phyloP scores from a whole-genome alignment of 345 rosid genomes.

The Syzygium jambos region DNA sequence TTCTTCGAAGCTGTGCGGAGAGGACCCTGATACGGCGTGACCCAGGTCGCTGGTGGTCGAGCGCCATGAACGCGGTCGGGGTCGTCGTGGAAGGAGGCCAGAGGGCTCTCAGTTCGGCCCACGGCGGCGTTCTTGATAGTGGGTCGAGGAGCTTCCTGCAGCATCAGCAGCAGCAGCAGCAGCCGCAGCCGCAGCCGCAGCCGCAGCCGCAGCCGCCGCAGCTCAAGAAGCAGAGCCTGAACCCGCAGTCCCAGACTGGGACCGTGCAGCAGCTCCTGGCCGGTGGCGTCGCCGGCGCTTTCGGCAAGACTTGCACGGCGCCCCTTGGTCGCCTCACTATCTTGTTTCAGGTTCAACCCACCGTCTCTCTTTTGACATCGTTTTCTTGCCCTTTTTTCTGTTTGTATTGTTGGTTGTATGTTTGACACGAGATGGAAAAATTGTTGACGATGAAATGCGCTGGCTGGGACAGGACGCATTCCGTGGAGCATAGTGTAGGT shows the following conservation, averaged over 20 bases:
- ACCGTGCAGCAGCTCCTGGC: slow-evolving; percentile 59
- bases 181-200: slow-evolving; percentile 20
- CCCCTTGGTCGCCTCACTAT: slow-evolving; percentile 97
- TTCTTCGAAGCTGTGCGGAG: background rate
- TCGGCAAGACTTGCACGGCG: slow-evolving; percentile 96
- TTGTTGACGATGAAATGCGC: background rate
- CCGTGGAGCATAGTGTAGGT: background rate
- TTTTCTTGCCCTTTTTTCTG: background rate
- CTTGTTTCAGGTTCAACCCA: slow-evolving; percentile 62
- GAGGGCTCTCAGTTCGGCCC: slow-evolving; percentile 29
- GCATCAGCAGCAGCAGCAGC: slow-evolving; percentile 10
- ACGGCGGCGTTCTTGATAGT: slow-evolving; percentile 43
- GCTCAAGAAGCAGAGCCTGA: slow-evolving; percentile 1
- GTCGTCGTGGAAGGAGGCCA: slow-evolving; percentile 70
- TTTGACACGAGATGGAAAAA: background rate
- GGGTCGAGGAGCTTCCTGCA: slow-evolving; percentile 50
- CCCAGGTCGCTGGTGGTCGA: background rate
- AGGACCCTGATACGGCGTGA: background rate
- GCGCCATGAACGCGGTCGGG: slow-evolving; percentile 50
- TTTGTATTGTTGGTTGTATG: background rate
- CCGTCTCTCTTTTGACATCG: background rate
- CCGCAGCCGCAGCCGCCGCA: background rate
- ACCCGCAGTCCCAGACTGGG: slow-evolving; percentile 19
- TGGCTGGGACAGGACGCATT: background rate
- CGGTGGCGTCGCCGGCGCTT: slow-evolving; percentile 93